phyloP scores from a whole-genome alignment of 2,329 filamentous ascomycete genomes.

The Nothophoma quercina region DNA sequence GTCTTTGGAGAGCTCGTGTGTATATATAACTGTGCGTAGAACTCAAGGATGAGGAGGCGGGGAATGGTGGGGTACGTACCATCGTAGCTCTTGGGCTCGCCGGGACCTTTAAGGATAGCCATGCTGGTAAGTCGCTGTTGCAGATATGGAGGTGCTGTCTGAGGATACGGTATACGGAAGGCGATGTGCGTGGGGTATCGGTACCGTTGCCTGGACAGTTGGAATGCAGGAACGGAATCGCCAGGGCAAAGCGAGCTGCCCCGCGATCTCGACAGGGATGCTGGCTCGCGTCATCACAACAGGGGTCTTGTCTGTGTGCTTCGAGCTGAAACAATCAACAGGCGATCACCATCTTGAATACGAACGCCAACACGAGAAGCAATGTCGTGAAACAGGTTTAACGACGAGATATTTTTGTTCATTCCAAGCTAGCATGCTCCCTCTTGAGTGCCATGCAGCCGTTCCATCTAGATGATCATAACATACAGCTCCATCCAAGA shows the following conservation, averaged over 20 bases:
- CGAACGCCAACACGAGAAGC: constrained; percentile 5
- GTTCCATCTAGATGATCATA: constrained; percentile 29
- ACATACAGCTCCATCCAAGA: constrained; percentile 28
- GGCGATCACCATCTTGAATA: constrained; percentile 17
- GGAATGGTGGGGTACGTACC: constrained; percentile 51
- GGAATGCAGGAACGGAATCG: constrained; percentile 39
- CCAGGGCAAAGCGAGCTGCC: constrained; percentile 5
- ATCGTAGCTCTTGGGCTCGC: constrained; percentile 64
- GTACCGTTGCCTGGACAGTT: constrained; percentile 19
- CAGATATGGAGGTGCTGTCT: constrained; percentile 1
- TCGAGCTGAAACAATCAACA: constrained; percentile 12
- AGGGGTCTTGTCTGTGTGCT: neutral
- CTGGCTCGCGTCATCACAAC: constrained; percentile 17
- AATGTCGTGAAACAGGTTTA: neutral
- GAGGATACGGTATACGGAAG: constrained; percentile 9
- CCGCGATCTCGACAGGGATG: constrained; percentile 24
- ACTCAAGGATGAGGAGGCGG: constrained; percentile 2
- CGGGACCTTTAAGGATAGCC: constrained; percentile 69
- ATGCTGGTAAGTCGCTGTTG: constrained; percentile 40
- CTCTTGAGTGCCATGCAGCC: constrained; percentile 14
- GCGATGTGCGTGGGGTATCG: constrained; percentile 11
- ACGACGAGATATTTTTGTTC: constrained; percentile 28
- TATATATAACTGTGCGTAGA: constrained; percentile 3
- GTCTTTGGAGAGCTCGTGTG: too few species aligned
- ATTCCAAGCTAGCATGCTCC: constrained; percentile 17